Percentiles rank a stretch among this genome's conserved stretches.
Conservation (phyloP, 306 rosid species). For the Prunus mongolica region DNA sequence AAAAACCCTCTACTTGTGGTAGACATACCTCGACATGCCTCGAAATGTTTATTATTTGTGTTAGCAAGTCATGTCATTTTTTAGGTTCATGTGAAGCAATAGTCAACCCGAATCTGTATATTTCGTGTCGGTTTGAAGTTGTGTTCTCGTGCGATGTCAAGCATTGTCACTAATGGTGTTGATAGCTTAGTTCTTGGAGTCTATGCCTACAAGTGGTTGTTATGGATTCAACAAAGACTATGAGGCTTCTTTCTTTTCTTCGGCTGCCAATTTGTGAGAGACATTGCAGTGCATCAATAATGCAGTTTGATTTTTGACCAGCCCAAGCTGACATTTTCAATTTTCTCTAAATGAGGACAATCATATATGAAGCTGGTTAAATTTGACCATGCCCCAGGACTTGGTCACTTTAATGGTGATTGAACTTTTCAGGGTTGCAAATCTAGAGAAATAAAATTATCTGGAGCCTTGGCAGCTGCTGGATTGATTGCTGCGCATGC, state of each 20-base stretch:
- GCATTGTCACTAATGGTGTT: not conserved
- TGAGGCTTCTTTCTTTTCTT: no score
- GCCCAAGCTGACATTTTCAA: not conserved
- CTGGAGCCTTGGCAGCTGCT: conserved; percentile 73
- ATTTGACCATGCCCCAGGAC: not conserved
- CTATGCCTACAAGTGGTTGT: not conserved
- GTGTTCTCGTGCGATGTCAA: not conserved
- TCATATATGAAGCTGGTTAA: not conserved
- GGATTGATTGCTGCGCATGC: conserved; percentile 66
- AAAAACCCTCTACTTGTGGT: no score
- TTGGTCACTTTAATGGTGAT: not conserved
- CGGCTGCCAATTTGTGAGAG: not conserved
- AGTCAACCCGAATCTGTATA: not conserved
- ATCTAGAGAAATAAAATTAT: conserved; percentile 70
- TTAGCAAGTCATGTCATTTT: no score
- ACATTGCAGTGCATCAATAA: not conserved
- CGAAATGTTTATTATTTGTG: no score
- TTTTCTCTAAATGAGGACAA: not conserved
- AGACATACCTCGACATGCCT: no score
- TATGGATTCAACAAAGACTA: no score
- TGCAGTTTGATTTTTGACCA: not conserved
- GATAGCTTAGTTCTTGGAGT: not conserved
- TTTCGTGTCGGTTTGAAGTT: not conserved
- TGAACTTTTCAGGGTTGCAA: conserved; percentile 64
- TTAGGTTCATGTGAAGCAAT: not conserved